Conservation (phyloP, 2,329 filamentous ascomycete species). For the Fusarium miscanthi region DNA sequence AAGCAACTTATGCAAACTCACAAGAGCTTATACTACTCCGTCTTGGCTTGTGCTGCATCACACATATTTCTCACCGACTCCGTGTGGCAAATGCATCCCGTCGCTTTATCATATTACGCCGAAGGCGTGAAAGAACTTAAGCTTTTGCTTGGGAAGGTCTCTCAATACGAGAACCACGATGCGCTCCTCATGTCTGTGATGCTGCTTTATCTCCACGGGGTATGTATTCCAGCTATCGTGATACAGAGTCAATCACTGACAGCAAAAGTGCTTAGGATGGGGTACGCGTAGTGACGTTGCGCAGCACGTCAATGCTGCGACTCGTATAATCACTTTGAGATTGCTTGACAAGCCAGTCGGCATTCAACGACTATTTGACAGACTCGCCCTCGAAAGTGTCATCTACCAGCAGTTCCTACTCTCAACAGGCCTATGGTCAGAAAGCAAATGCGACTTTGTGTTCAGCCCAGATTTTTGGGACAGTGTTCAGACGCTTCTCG, state of each 20-base stretch:
- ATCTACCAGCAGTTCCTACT: slow-evolving; percentile 40
- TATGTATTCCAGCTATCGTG: background rate
- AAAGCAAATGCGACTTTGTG: slow-evolving; percentile 4
- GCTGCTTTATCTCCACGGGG: slow-evolving; percentile 43
- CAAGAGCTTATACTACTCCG: slow-evolving; percentile 46
- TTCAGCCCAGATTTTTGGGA: slow-evolving; percentile 36
- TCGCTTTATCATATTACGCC: slow-evolving; percentile 40
- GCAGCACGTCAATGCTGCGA: slow-evolving; percentile 37
- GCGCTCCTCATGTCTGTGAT: slow-evolving; percentile 43
- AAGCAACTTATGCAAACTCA: slow-evolving; percentile 43
- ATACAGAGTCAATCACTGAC: accelerated
- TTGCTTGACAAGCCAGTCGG: slow-evolving; percentile 10
- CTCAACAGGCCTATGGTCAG: slow-evolving; percentile 38
- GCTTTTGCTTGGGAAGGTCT: slow-evolving; percentile 12
- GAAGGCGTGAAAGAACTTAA: slow-evolving; percentile 35
- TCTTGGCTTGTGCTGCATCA: slow-evolving; percentile 44
- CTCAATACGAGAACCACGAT: slow-evolving; percentile 34
- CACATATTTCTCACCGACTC: slow-evolving; percentile 38
- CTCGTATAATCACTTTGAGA: slow-evolving; percentile 30
- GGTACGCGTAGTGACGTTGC: slow-evolving; percentile 37
- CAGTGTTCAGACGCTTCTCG: slow-evolving; percentile 26
- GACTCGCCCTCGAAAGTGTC: slow-evolving; percentile 40
- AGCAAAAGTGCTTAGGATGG: slow-evolving; percentile 29
- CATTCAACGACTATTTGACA: slow-evolving; percentile 33
- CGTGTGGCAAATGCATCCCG: slow-evolving; percentile 31